Percentiles rank a stretch among this genome's conserved stretches.
Conservation (phyloP, 1,139 yeast species). For the Debaryomyces robertsiae region DNA sequence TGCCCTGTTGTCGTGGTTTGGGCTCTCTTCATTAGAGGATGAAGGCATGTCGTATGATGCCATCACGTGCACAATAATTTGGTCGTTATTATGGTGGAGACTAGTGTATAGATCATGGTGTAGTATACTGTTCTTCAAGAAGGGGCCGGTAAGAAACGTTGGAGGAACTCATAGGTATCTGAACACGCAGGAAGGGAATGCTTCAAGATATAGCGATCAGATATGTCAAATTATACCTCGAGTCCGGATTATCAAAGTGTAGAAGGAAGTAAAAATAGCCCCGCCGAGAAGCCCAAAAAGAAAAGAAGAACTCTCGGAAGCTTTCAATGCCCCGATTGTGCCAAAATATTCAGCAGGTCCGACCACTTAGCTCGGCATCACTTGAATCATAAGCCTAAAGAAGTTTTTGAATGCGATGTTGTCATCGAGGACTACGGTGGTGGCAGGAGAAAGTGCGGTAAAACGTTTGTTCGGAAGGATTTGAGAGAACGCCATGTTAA, state of each 20-base stretch:
- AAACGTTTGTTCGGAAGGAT: constrained; percentile 39
- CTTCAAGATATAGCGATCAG: neutral
- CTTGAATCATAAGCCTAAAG: constrained; percentile 42
- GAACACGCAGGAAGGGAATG: neutral
- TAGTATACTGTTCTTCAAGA: neutral
- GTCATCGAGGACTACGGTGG: constrained; percentile 28
- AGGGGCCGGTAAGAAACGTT: no score
- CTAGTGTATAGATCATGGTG: no score
- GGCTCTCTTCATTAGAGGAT: no score
- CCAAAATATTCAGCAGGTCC: constrained; percentile 43
- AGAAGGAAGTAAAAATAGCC: constrained; percentile 1
- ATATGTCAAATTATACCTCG: constrained; percentile 5
- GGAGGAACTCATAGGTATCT: no score
- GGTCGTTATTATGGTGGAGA: no score
- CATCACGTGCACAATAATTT: no score
- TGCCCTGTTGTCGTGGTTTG: no score
- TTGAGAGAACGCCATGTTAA: constrained; percentile 37
- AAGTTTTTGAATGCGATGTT: constrained; percentile 34
- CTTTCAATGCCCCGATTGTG: constrained; percentile 28
- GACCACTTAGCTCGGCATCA: constrained; percentile 48
- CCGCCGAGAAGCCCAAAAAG: constrained; percentile 10
- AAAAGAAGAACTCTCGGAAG: constrained; percentile 16
- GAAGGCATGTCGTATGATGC: no score
- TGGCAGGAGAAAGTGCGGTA: constrained; percentile 27
- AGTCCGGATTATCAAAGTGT: constrained; percentile 5